Percentiles rank a stretch among this genome's conserved stretches.
phyloP scores from a whole-genome alignment of 345 rosid genomes.

The Eucalyptus paniculata region DNA sequence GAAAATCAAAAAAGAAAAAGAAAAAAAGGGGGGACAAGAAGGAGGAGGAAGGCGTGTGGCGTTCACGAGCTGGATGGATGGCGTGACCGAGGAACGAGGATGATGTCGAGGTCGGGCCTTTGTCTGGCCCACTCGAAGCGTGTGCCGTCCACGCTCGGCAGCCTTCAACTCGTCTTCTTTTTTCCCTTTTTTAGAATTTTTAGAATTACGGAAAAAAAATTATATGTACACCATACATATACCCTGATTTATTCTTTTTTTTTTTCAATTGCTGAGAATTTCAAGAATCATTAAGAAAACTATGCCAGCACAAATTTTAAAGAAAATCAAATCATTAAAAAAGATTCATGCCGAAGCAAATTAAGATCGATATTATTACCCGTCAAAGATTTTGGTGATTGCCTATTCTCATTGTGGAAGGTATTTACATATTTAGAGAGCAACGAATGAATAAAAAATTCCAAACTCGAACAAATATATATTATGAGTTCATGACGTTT shows the following conservation, averaged over 20 bases:
- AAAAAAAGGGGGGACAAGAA: background rate
- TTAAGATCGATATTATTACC: background rate
- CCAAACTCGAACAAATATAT: too few species aligned
- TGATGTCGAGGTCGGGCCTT: background rate
- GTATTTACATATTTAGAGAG: background rate
- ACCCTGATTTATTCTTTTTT: too few species aligned
- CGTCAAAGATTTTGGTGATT: background rate
- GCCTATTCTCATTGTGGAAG: accelerated
- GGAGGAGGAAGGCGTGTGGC: background rate
- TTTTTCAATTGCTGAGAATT: background rate
- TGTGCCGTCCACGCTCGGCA: background rate
- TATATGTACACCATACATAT: background rate
- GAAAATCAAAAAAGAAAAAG: background rate
- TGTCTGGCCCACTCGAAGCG: background rate
- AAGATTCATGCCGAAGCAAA: accelerated
- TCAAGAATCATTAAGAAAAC: background rate
- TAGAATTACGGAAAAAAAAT: background rate
- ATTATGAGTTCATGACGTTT: background rate
- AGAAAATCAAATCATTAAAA: background rate
- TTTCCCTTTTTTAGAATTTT: background rate
- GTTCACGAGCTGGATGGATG: background rate
- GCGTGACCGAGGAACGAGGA: background rate
- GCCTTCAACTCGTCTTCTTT: background rate
- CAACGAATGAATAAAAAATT: background rate
- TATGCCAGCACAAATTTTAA: background rate